Evolutionary conservation across 441 rosid species (phyloP).

Genomic region (Aquilaria agallochum): DNA sequence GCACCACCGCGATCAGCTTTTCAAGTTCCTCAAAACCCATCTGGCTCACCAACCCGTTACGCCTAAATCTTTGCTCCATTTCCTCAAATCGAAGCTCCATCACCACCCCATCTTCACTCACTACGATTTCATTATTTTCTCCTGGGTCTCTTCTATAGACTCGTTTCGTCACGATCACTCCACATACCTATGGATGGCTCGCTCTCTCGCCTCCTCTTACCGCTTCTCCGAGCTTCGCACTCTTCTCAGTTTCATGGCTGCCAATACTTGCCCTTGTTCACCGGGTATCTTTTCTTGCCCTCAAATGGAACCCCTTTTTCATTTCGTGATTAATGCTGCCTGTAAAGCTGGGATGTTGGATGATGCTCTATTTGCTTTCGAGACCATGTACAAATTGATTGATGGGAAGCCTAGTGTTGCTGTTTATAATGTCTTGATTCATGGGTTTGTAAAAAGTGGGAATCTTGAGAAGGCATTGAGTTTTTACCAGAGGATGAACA

Average conservation of each 20-base stretch:
- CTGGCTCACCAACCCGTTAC: slow-evolving; percentile 49
- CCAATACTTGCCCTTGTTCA: slow-evolving; percentile 78
- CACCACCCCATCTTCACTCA: slow-evolving; percentile 70
- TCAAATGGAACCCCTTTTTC: slow-evolving; percentile 54
- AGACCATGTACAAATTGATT: slow-evolving; percentile 58
- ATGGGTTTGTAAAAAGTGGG: slow-evolving; percentile 59
- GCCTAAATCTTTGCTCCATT: slow-evolving; percentile 44
- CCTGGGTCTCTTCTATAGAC: slow-evolving; percentile 71
- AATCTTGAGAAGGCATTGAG: slow-evolving; percentile 41
- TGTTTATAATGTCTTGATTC: slow-evolving; percentile 58
- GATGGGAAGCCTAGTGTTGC: slow-evolving; percentile 58
- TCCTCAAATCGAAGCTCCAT: slow-evolving; percentile 71
- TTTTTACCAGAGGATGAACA: slow-evolving; percentile 56
- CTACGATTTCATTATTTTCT: slow-evolving; percentile 70
- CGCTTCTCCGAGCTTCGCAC: slow-evolving; percentile 44
- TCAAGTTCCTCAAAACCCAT: slow-evolving; percentile 52
- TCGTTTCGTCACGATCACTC: slow-evolving; percentile 78
- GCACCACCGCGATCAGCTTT: slow-evolving; percentile 37
- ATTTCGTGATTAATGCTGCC: slow-evolving; percentile 44
- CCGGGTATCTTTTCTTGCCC: slow-evolving; percentile 90
- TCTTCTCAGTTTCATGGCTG: slow-evolving; percentile 52
- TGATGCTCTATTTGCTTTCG: slow-evolving; percentile 52
- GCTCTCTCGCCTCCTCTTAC: slow-evolving; percentile 63
- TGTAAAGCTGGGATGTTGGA: slow-evolving; percentile 57
- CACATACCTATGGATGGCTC: slow-evolving; percentile 80